phyloP scores from a whole-genome alignment of 116 monocot genomes.

The Posidonia oceanica region DNA sequence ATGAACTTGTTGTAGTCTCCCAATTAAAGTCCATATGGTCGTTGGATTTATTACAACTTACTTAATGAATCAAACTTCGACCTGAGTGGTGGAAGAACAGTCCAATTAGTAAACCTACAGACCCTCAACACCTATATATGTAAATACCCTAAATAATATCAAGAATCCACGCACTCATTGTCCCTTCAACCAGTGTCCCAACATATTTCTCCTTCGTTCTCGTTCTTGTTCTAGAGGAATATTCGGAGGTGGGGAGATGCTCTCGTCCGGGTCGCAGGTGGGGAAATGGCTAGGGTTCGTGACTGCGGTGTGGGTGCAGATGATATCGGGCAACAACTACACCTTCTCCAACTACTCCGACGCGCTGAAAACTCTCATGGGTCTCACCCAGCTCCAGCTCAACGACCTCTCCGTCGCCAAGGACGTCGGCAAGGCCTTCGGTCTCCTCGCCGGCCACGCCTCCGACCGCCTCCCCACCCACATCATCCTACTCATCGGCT shows the following conservation, averaged over 20 bases:
- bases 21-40: too few species aligned
- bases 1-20: too few species aligned
- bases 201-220: too few species aligned
- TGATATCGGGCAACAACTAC: conserved; percentile 98
- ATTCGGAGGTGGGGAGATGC: background rate
- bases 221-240: too few species aligned
- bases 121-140: too few species aligned
- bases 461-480: conserved; percentile 70
- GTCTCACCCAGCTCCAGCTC: conserved; percentile 63
- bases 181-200: too few species aligned
- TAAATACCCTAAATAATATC: too few species aligned
- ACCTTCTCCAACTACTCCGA: conserved; percentile 96
- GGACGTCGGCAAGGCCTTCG: conserved; percentile 96
- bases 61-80: too few species aligned
- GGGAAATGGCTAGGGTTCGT: conserved; percentile 72
- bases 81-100: too few species aligned
- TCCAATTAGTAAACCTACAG: too few species aligned
- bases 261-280: background rate
- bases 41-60: too few species aligned
- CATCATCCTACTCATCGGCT: conserved; percentile 67
- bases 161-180: too few species aligned
- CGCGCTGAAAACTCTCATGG: conserved; percentile 75
- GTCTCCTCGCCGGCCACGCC: conserved; percentile 80
- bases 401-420: conserved; percentile 93
- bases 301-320: conserved; percentile 96